These are phyloP conservation scores for Yamadazyma conglobata DNA, from an alignment of 1,139 yeast genomes.

Conservation along the genomic window DNA sequence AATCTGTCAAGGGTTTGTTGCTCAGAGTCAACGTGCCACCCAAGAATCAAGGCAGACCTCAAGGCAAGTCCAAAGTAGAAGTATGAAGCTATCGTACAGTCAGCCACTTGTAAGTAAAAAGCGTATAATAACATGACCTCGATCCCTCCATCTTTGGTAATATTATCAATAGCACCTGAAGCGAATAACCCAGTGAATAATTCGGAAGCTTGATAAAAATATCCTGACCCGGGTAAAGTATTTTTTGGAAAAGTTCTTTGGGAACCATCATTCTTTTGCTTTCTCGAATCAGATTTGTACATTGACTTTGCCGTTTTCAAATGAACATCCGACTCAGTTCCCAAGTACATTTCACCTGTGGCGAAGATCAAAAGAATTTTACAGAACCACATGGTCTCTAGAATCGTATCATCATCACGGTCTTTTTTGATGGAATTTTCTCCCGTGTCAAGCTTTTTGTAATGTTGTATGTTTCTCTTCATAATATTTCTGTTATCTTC, in stretches of 20 bases:
- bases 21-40: constrained; percentile 83
- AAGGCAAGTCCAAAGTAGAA: constrained; percentile 78
- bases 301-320: constrained; percentile 23
- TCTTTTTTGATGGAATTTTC: constrained; percentile 44
- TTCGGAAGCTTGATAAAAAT: constrained; percentile 73
- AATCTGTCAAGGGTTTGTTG: constrained; percentile 58
- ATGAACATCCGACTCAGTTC: constrained; percentile 55
- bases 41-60: constrained; percentile 68
- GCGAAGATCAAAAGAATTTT: constrained; percentile 73
- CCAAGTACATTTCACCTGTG: constrained; percentile 80
- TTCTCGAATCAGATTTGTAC: constrained; percentile 36
- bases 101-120: constrained; percentile 80
- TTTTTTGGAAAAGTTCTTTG: constrained; percentile 18
- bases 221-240: constrained; percentile 72
- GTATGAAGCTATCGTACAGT: constrained; percentile 78
- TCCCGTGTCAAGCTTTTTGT: constrained; percentile 29
- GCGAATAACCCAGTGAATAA: constrained; percentile 72
- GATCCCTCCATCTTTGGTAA: constrained; percentile 77
- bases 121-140: constrained; percentile 77
- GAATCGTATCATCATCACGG: constrained; percentile 53
- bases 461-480: constrained; percentile 27
- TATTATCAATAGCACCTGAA: constrained; percentile 74
- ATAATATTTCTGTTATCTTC: constrained; percentile 39
- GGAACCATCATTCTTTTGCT: constrained; percentile 16
- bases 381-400: constrained; percentile 80